Evolutionary conservation across 345 rosid genomes (phyloP).

Genomic region (Pugionium cornutum): DNA sequence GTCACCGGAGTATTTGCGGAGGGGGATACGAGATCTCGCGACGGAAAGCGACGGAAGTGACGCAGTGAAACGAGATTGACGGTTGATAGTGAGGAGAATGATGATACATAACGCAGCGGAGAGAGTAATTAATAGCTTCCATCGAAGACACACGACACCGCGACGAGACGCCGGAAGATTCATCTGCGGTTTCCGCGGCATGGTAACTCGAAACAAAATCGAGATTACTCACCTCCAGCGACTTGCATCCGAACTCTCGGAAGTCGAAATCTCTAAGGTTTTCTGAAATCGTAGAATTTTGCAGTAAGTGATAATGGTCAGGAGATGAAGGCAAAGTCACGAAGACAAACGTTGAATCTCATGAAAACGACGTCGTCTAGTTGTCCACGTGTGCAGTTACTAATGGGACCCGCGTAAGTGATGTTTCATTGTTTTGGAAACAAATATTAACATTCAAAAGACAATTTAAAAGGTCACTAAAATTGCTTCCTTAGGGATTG

Average conservation of each 20-base stretch:
- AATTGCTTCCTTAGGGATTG: too few species aligned
- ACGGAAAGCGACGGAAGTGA: slow-evolving; percentile 35
- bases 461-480: too few species aligned
- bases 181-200: slow-evolving; percentile 54
- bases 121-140: slow-evolving; percentile 62
- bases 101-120: slow-evolving; percentile 53
- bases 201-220: slow-evolving; percentile 19
- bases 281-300: background rate
- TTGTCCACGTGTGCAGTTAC: slow-evolving; percentile 25
- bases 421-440: background rate
- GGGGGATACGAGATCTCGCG: slow-evolving; percentile 45
- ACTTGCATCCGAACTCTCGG: slow-evolving; percentile 12
- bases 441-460: too few species aligned
- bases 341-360: slow-evolving; percentile 22
- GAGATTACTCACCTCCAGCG: slow-evolving; percentile 3
- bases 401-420: background rate
- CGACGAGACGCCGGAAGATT: slow-evolving; percentile 42
- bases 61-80: slow-evolving; percentile 33
- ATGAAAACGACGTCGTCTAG: slow-evolving; percentile 22
- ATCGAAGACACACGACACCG: slow-evolving; percentile 54
- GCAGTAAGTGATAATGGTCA: background rate
- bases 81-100: slow-evolving; percentile 55
- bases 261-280: slow-evolving; percentile 6
- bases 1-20: slow-evolving; percentile 40
- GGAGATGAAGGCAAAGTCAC: slow-evolving; percentile 9